Evolutionary conservation across 495 filamentous ascomycete genomes (phyloP).

Genomic region (Chaetomium cochliodes): DNA sequence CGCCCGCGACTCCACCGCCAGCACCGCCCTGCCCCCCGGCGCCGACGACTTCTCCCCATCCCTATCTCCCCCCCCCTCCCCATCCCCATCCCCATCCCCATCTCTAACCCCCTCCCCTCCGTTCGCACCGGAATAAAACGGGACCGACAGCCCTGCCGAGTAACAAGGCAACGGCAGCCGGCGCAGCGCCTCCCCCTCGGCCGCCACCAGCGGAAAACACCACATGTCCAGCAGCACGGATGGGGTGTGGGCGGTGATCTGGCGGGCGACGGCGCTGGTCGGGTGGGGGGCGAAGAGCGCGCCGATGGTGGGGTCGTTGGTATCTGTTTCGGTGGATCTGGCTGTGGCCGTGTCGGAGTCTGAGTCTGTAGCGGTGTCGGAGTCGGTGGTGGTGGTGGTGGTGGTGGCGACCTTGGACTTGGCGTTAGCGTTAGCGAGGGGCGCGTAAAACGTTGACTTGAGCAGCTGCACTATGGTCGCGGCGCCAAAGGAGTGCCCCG

Average conservation of each 20-base stretch:
- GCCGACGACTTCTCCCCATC: background rate
- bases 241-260: slow-evolving; percentile 62
- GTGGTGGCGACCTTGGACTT: too few species aligned
- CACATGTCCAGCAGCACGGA: slow-evolving; percentile 71
- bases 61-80: background rate
- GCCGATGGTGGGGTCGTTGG: too few species aligned
- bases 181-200: slow-evolving; percentile 55
- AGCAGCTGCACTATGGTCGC: slow-evolving; percentile 68
- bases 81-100: too few species aligned
- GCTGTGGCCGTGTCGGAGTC: too few species aligned
- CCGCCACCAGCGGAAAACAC: slow-evolving; percentile 63
- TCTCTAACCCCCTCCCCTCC: too few species aligned
- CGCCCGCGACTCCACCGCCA: slow-evolving; percentile 64
- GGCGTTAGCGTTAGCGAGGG: slow-evolving; percentile 33
- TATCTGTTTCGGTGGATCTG: too few species aligned
- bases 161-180: slow-evolving; percentile 67
- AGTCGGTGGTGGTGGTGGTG: background rate
- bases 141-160: slow-evolving; percentile 23
- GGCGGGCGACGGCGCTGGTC: slow-evolving; percentile 50
- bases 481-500: slow-evolving; percentile 75
- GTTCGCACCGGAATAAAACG: background rate
- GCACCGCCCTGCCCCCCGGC: slow-evolving; percentile 33
- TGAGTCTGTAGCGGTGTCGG: too few species aligned
- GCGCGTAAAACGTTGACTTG: slow-evolving; percentile 66
- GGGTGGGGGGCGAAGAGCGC: slow-evolving; percentile 52